Evolutionary conservation across 805 yeast genomes (phyloP).

Genomic region (Debaryomyces castellii): DNA sequence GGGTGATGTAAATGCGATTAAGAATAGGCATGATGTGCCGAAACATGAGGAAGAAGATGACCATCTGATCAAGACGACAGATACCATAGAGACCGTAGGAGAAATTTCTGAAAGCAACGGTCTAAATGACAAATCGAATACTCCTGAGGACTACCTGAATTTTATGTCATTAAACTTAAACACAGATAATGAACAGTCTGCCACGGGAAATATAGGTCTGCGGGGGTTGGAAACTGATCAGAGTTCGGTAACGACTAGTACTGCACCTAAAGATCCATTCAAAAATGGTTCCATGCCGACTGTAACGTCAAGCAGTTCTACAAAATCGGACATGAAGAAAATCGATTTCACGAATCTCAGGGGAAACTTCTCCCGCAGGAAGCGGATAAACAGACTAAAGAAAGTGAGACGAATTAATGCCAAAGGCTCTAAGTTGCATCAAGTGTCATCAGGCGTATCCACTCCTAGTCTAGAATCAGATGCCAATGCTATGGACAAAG

Average conservation of each 20-base stretch:
- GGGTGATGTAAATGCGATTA: slow-evolving; percentile 35
- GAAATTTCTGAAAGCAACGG: slow-evolving; percentile 26
- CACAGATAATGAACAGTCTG: slow-evolving; percentile 1
- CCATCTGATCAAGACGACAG: slow-evolving; percentile 11
- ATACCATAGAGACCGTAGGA: slow-evolving; percentile 19
- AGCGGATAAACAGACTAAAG: slow-evolving; percentile 16
- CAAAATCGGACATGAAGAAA: not conserved
- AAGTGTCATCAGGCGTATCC: not conserved
- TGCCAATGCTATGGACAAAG: not conserved
- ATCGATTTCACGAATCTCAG: not conserved
- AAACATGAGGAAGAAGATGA: slow-evolving; percentile 3
- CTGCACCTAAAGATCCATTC: not conserved
- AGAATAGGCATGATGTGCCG: slow-evolving; percentile 7
- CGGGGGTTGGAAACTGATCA: too few species aligned
- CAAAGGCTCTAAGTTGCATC: slow-evolving; percentile 13
- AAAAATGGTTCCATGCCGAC: not conserved
- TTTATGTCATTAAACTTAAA: slow-evolving; percentile 2
- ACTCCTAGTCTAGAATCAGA: slow-evolving; percentile 16
- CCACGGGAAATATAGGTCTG: not conserved
- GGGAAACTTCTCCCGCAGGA: not conserved
- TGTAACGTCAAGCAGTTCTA: not conserved
- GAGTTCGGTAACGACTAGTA: too few species aligned
- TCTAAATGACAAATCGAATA: not conserved
- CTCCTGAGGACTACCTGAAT: not conserved
- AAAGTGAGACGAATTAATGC: slow-evolving; percentile 15